Evolutionary conservation across 331 rosid species (phyloP).

Genomic region (Spiraea crenata): DNA sequence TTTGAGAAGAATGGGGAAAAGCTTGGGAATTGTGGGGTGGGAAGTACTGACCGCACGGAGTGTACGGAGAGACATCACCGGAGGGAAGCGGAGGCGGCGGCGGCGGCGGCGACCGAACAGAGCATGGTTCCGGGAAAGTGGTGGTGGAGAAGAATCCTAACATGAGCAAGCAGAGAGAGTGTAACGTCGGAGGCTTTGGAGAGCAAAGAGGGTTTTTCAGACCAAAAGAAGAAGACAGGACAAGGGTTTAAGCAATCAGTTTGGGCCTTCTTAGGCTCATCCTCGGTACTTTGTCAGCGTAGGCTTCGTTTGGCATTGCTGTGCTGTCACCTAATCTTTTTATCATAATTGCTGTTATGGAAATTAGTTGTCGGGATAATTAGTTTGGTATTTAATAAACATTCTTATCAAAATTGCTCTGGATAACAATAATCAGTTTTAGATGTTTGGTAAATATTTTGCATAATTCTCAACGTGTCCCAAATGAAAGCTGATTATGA

Average conservation of each 20-base stretch:
- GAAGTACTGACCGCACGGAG: not conserved
- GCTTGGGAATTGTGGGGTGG: slow-evolving; percentile 15
- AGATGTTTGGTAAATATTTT: no score
- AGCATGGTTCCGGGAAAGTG: not conserved
- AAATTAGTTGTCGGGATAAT: no score
- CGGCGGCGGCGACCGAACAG: not conserved
- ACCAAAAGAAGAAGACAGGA: no score
- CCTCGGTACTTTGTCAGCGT: no score
- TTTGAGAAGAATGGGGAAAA: not conserved
- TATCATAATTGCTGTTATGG: no score
- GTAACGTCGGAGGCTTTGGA: not conserved
- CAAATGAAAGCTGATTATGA: no score
- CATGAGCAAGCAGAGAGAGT: not conserved
- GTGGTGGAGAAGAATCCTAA: not conserved
- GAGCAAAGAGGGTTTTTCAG: not conserved
- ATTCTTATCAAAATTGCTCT: no score
- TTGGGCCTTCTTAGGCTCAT: not conserved
- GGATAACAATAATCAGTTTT: no score
- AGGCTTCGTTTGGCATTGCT: no score
- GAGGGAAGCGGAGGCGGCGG: not conserved
- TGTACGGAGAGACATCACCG: slow-evolving; percentile 20
- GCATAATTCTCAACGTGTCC: no score
- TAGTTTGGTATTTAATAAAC: no score
- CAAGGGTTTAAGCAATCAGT: not conserved
- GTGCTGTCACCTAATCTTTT: no score